Evolutionary conservation across 805 yeast species (phyloP).

Genomic region (Barnettozyma sucrosica): DNA sequence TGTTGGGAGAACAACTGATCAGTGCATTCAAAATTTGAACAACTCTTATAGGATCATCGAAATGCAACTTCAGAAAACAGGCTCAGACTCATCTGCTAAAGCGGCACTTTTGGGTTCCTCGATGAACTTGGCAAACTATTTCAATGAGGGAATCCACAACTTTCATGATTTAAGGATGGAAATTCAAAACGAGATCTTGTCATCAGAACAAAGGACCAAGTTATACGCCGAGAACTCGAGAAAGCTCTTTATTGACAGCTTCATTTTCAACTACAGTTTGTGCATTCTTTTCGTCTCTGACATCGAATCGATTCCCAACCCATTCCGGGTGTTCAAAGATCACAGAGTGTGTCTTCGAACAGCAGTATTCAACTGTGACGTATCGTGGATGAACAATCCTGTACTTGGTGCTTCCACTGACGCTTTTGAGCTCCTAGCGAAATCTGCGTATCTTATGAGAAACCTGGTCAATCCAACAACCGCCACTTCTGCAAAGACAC

Average conservation of each 20-base stretch:
- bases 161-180: neutral
- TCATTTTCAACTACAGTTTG: neutral
- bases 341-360: neutral
- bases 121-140: neutral
- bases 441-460: neutral
- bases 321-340: neutral
- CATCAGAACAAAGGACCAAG: neutral
- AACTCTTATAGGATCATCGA: neutral
- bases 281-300: neutral
- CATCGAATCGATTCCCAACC: neutral
- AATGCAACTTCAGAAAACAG: neutral
- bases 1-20: neutral
- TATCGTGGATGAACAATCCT: neutral
- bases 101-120: neutral
- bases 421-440: neutral
- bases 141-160: neutral
- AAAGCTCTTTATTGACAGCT: neutral
- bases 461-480: neutral
- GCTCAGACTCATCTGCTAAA: neutral
- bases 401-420: neutral
- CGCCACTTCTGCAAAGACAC: neutral
- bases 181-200: neutral
- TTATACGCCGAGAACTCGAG: neutral
- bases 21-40: neutral
- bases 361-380: neutral